phyloP scores from a whole-genome alignment of 1,284 basidiomycete genomes.

The Austroboletus novae-zelandiae region DNA sequence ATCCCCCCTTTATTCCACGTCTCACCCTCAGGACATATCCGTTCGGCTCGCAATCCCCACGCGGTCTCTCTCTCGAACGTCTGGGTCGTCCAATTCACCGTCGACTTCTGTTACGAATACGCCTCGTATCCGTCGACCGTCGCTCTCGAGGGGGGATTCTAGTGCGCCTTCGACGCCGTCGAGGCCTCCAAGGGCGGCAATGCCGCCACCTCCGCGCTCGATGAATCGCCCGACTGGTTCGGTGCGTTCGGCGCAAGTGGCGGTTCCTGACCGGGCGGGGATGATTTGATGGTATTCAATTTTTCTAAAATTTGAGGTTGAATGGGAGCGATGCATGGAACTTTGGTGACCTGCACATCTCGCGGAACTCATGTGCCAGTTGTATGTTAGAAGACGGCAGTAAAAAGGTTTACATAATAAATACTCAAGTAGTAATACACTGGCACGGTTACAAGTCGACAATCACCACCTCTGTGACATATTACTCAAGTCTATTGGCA shows the following conservation, averaged over 20 bases:
- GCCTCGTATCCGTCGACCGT: conserved; percentile 19
- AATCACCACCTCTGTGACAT: too few species aligned
- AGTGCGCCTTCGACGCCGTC: conserved; percentile 6
- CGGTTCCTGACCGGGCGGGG: conserved; percentile 50
- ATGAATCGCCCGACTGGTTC: conserved; percentile 51
- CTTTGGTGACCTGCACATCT: too few species aligned
- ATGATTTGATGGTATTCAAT: conserved; percentile 43
- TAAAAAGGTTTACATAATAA: too few species aligned
- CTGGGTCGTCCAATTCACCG: conserved; percentile 23
- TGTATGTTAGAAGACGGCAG: too few species aligned
- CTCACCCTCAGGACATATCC: conserved; percentile 19
- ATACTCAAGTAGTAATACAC: too few species aligned
- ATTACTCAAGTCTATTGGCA: not conserved
- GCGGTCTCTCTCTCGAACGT: conserved; percentile 29
- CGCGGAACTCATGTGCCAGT: too few species aligned
- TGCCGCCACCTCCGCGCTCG: conserved; percentile 56
- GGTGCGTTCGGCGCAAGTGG: conserved; percentile 44
- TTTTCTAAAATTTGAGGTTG: too few species aligned
- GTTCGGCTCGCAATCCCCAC: conserved; percentile 24
- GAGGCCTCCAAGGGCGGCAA: conserved; percentile 28
- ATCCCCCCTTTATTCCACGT: not conserved
- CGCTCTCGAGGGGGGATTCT: conserved; percentile 16
- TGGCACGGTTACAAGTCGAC: too few species aligned
- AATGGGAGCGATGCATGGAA: too few species aligned
- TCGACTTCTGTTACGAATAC: conserved; percentile 19